These are phyloP conservation scores for Boletus bicolor DNA, from an alignment of 768 basidiomycete genomes.

Conservation along the genomic window DNA sequence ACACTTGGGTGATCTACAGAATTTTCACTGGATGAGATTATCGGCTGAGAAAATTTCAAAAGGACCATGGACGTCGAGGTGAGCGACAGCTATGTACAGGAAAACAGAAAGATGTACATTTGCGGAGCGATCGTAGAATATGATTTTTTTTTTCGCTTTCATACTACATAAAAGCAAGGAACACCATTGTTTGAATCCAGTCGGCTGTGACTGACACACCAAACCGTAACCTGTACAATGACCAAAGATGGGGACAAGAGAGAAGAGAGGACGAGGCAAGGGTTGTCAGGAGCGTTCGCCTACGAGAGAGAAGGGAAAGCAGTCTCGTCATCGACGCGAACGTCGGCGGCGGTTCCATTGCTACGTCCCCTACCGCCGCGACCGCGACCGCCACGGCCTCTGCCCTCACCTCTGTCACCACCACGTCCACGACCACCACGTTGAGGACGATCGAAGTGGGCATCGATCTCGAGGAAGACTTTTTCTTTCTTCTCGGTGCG, in stretches of 20 bases:
- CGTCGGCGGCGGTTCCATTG: conserved; percentile 37
- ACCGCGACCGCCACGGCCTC: conserved; percentile 43
- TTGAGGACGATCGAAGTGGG: conserved; percentile 79
- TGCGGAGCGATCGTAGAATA: neutral
- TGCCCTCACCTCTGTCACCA: conserved; percentile 47
- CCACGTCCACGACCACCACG: conserved; percentile 57
- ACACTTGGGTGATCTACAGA: neutral
- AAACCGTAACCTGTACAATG: conserved; percentile 12
- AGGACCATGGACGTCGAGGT: neutral
- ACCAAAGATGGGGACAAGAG: neutral
- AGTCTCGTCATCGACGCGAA: conserved; percentile 78
- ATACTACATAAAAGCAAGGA: conserved; percentile 14
- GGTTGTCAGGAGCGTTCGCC: conserved; percentile 11
- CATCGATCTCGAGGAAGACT: conserved; percentile 89
- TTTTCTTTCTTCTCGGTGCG: conserved; percentile 86
- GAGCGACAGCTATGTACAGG: conserved; percentile 13
- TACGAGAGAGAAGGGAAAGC: conserved; percentile 88
- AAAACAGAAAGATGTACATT: conserved; percentile 7
- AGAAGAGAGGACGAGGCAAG: conserved; percentile 2
- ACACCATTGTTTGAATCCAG: conserved; percentile 10
- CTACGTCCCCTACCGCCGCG: conserved; percentile 46
- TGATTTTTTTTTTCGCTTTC: conserved; percentile 12
- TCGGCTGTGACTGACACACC: conserved; percentile 7
- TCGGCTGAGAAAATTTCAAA: neutral
- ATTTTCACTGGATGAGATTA: neutral